Evolutionary conservation across 2,329 filamentous ascomycete genomes (phyloP).

Genomic region (Aspergillus sp.): DNA sequence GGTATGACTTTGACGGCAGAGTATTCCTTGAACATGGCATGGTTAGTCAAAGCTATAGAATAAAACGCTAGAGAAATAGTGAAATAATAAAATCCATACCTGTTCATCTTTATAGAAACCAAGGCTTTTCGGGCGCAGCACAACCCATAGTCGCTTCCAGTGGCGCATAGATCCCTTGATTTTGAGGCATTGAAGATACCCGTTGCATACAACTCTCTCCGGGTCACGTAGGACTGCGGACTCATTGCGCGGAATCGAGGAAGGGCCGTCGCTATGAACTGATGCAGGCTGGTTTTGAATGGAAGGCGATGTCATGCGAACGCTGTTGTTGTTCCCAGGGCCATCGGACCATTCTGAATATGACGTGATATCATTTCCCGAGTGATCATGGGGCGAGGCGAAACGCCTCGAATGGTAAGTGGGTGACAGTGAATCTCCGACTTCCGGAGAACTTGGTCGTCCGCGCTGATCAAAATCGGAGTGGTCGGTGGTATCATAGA

Average conservation of each 20-base stretch:
- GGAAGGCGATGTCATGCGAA: constrained; percentile 30
- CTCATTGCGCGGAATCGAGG: constrained; percentile 53
- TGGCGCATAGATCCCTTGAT: constrained; percentile 78
- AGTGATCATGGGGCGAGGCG: constrained; percentile 56
- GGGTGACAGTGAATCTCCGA: constrained; percentile 33
- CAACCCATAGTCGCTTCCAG: constrained; percentile 95
- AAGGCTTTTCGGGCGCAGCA: constrained; percentile 80
- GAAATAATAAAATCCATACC: constrained; percentile 18
- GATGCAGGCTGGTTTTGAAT: constrained; percentile 33
- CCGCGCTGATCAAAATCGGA: constrained; percentile 42
- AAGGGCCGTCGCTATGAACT: constrained; percentile 33
- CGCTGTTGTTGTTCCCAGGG: constrained; percentile 29
- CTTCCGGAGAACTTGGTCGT: constrained; percentile 39
- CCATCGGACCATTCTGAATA: constrained; percentile 84
- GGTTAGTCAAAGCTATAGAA: not conserved
- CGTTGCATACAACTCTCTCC: constrained; percentile 91
- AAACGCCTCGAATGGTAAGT: constrained; percentile 29
- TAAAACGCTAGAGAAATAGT: not conserved
- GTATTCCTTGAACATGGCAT: constrained; percentile 65
- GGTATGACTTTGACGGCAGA: constrained; percentile 79
- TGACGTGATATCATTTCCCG: constrained; percentile 69
- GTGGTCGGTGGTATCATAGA: constrained; percentile 46
- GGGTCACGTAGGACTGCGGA: constrained; percentile 62
- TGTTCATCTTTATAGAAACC: constrained; percentile 89
- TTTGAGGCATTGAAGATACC: constrained; percentile 82